Evolutionary conservation across 306 rosid genomes (phyloP).

Genomic region (Quercus mongolica): DNA sequence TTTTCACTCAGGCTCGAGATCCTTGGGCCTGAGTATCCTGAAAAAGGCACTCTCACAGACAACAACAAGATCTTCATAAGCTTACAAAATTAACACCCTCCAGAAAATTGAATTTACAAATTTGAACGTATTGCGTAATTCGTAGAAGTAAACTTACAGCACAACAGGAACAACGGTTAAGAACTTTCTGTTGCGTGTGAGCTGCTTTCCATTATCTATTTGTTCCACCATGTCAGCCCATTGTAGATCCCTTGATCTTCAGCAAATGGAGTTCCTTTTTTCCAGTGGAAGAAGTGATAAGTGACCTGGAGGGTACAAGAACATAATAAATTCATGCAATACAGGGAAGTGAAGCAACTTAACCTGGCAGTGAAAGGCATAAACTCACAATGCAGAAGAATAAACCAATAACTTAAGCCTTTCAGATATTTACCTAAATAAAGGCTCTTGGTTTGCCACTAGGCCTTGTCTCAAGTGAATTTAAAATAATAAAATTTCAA

Average conservation of each 20-base stretch:
- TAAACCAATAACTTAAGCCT: background rate
- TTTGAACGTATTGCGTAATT: background rate
- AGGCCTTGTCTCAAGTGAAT: background rate
- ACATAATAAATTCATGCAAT: slow-evolving; percentile 28
- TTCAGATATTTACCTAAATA: background rate
- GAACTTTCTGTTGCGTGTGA: slow-evolving; percentile 98
- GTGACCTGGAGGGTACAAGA: slow-evolving; percentile 56
- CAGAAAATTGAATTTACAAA: background rate
- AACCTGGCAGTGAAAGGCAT: background rate
- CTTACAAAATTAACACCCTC: background rate
- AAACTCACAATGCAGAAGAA: slow-evolving; percentile 6
- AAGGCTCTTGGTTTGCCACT: background rate
- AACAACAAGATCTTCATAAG: background rate
- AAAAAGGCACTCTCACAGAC: too few species aligned
- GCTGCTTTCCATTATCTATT: slow-evolving; percentile 94
- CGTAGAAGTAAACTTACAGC: slow-evolving; percentile 70
- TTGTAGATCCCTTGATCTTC: slow-evolving; percentile 98
- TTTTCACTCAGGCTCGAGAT: too few species aligned
- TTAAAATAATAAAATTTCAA: too few species aligned
- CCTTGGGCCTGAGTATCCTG: too few species aligned
- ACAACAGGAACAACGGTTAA: slow-evolving; percentile 91
- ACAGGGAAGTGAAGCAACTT: slow-evolving; percentile 9
- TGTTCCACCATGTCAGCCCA: slow-evolving; percentile 98
- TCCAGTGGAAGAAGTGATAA: slow-evolving; percentile 98
- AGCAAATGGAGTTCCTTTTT: slow-evolving; percentile 97